Percentiles rank a stretch among this genome's conserved stretches.
These are phyloP conservation scores for Corymbia citriodora DNA, from an alignment of 441 rosid genomes.

Conservation along the genomic window DNA sequence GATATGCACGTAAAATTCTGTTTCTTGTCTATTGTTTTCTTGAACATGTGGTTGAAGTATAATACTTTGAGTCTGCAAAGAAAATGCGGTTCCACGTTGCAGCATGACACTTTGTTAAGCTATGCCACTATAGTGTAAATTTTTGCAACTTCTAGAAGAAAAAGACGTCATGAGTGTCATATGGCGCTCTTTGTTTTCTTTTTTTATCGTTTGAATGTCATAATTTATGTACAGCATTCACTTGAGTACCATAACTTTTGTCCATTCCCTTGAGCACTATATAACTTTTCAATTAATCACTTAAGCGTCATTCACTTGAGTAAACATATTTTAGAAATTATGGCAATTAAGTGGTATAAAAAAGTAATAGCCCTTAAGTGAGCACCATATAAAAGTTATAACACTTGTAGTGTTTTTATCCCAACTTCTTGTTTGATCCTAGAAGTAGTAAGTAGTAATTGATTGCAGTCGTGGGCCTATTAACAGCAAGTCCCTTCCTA, in stretches of 20 bases:
- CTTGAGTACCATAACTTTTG: no score
- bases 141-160: background rate
- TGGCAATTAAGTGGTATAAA: background rate
- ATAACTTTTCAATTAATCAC: no score
- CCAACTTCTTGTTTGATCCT: background rate
- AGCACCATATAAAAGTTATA: accelerated
- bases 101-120: background rate
- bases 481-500: background rate
- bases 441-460: background rate
- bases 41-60: background rate
- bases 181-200: accelerated
- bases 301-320: no score
- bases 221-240: no score
- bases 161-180: no score
- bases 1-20: background rate
- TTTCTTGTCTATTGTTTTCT: background rate
- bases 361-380: no score
- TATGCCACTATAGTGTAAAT: background rate
- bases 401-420: background rate
- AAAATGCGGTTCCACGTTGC: no score
- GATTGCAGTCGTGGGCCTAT: background rate
- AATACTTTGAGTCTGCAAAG: background rate
- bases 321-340: no score
- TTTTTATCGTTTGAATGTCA: no score
- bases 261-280: no score